These are phyloP conservation scores for Penicillium janthinellum DNA, from an alignment of 2,329 filamentous ascomycete genomes.

Conservation along the genomic window DNA sequence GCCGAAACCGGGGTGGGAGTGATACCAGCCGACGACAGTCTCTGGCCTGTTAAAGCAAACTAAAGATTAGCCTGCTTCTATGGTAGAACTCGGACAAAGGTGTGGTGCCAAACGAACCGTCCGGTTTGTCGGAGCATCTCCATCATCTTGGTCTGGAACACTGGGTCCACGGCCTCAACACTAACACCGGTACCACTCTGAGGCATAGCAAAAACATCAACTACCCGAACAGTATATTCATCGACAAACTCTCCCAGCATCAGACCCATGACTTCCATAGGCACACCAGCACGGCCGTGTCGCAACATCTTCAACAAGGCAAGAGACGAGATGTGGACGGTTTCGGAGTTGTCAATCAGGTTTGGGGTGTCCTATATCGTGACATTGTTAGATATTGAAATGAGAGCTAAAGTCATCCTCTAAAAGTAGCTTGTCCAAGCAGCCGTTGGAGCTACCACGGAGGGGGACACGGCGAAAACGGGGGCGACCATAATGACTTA, in stretches of 20 bases:
- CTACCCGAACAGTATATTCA: conserved; percentile 96
- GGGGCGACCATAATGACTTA: conserved; percentile 32
- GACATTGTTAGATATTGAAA: conserved; percentile 10
- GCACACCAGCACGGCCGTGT: conserved; percentile 94
- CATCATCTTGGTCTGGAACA: conserved; percentile 99
- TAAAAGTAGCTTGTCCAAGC: conserved; percentile 2
- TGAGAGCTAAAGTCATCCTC: background rate
- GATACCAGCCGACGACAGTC: conserved; percentile 98
- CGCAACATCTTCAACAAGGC: conserved; percentile 98
- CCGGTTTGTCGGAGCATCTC: conserved; percentile 98
- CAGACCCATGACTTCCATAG: conserved; percentile 99
- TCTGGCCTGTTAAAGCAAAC: conserved; percentile 66
- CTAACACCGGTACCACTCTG: conserved; percentile 97
- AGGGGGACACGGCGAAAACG: conserved; percentile 8
- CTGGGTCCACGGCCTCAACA: conserved; percentile 96
- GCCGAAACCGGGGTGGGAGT: conserved; percentile 97
- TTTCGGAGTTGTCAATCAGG: conserved; percentile 98
- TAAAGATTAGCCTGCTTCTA: conserved; percentile 13
- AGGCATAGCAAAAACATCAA: conserved; percentile 99
- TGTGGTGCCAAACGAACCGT: conserved; percentile 60
- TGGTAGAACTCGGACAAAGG: background rate
- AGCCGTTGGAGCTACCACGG: conserved; percentile 7
- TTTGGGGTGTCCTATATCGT: conserved; percentile 74
- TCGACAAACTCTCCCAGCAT: conserved; percentile 99
- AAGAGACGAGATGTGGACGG: conserved; percentile 97